phyloP scores from a whole-genome alignment of 176 grass and related monocot species.

The Carex kokanica region DNA sequence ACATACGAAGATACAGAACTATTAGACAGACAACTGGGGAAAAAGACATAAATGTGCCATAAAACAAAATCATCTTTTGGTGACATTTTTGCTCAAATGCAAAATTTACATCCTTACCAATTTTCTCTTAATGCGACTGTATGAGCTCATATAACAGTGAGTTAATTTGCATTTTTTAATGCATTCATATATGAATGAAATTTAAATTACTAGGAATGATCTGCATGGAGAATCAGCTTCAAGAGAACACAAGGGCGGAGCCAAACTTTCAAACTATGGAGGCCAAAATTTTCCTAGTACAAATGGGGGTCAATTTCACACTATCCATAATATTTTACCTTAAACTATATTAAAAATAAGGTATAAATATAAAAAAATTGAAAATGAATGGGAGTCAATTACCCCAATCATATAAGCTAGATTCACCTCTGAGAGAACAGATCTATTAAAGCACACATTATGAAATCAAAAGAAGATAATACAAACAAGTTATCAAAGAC shows the following conservation, averaged over 20 bases:
- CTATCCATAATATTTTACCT: no score
- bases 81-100: neutral
- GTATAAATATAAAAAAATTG: no score
- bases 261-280: no score
- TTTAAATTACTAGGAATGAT: neutral
- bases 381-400: no score
- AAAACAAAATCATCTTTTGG: slow-evolving; percentile 3
- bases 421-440: neutral
- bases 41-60: neutral
- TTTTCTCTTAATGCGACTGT: neutral
- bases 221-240: neutral
- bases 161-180: neutral
- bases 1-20: neutral
- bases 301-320: no score
- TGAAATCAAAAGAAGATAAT: slow-evolving; percentile 17
- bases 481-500: slow-evolving; percentile 17
- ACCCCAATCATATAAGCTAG: no score
- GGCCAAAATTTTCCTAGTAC: no score
- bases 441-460: neutral
- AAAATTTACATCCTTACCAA: neutral
- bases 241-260: neutral
- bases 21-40: neutral
- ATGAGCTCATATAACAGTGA: neutral
- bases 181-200: neutral
- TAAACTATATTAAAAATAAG: no score